These are phyloP conservation scores for Athelia sp. DNA, from an alignment of 1,284 basidiomycete species.

Conservation along the genomic window DNA sequence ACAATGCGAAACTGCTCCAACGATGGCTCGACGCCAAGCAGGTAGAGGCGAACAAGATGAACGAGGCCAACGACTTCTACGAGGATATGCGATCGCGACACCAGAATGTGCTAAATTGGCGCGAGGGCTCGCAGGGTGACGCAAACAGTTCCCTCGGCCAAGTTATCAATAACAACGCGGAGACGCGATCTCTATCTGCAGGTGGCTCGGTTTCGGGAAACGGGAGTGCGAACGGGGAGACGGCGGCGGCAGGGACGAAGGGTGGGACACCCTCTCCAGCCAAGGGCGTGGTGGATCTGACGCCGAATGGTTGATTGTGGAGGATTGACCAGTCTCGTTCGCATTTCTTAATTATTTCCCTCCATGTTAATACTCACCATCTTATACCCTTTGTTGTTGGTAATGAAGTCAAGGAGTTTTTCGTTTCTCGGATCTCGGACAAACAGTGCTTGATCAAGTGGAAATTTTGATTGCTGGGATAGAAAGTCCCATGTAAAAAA, in stretches of 20 bases:
- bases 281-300: conserved; percentile 68
- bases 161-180: conserved; percentile 16
- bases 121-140: conserved; percentile 33
- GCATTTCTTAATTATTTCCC: neutral
- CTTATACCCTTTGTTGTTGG: no score
- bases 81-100: conserved; percentile 74
- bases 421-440: no score
- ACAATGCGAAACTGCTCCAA: conserved; percentile 92
- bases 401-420: no score
- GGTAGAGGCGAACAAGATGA: conserved; percentile 91
- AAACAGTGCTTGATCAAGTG: no score
- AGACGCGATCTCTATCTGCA: conserved; percentile 21
- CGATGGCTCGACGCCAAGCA: conserved; percentile 96
- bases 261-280: conserved; percentile 69
- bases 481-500: no score
- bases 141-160: conserved; percentile 16
- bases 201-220: conserved; percentile 60
- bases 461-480: no score
- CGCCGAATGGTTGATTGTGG: conserved; percentile 82
- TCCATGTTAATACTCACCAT: neutral
- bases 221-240: conserved; percentile 50
- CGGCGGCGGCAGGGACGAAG: conserved; percentile 49
- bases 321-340: conserved; percentile 27
- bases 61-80: conserved; percentile 83
- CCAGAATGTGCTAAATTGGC: conserved; percentile 51